Evolutionary conservation across 2,329 filamentous ascomycete genomes (phyloP).

Genomic region (Elsinoe ampelina): DNA sequence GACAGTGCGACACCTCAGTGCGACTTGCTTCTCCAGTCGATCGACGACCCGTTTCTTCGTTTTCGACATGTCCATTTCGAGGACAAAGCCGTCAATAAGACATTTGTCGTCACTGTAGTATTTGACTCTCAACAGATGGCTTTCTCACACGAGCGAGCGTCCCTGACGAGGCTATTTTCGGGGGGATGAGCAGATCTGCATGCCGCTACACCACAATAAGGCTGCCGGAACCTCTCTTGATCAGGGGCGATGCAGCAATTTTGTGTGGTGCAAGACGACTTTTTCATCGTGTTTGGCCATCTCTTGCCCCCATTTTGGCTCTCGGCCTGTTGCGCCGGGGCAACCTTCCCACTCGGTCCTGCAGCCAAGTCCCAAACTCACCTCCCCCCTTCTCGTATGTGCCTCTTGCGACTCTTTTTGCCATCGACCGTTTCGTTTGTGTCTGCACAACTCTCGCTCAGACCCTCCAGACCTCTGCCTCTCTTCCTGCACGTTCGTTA

Average conservation of each 20-base stretch:
- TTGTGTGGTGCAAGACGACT: neutral
- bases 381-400: neutral
- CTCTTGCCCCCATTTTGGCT: neutral
- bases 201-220: neutral
- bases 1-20: neutral
- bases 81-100: neutral
- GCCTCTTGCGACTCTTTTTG: neutral
- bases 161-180: neutral
- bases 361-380: neutral
- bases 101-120: conserved; percentile 9
- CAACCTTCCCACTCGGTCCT: neutral
- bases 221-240: neutral
- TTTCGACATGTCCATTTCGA: neutral
- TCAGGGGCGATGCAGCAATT: conserved; percentile 7
- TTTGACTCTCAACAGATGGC: neutral
- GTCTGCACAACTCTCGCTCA: conserved; percentile 10
- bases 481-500: conserved; percentile 11
- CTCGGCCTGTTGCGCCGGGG: conserved; percentile 2
- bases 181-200: conserved; percentile 5
- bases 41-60: neutral
- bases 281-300: neutral
- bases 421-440: neutral
- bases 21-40: neutral
- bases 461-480: neutral
- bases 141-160: neutral